Conservation (phyloP, 805 yeast genomes). For the Suhomyces tanzawaensis region DNA sequence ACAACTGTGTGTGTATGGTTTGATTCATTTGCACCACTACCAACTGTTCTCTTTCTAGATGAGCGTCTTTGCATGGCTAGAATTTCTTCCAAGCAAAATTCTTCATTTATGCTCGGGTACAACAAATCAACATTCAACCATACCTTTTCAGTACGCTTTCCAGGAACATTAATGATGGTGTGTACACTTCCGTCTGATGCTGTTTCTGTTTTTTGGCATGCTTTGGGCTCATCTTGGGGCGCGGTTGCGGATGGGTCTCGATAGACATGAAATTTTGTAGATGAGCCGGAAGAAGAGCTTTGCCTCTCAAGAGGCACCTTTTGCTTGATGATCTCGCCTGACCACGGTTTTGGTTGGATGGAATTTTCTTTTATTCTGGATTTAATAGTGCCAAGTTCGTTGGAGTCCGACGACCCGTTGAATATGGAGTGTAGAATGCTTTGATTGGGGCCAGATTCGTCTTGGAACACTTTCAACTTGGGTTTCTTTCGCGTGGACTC, state of each 20-base stretch:
- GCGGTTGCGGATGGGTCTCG: constrained; percentile 17
- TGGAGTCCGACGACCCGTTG: constrained; percentile 34
- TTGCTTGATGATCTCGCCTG: constrained; percentile 58
- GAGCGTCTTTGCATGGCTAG: constrained; percentile 50
- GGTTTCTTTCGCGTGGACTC: constrained; percentile 19
- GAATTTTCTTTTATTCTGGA: constrained; percentile 64
- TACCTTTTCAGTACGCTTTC: constrained; percentile 59
- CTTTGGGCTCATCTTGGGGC: constrained; percentile 5
- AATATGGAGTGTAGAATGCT: constrained; percentile 24
- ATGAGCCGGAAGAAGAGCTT: constrained; percentile 15
- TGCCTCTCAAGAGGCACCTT: constrained; percentile 15
- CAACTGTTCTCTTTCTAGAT: neutral
- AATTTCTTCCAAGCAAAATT: constrained; percentile 63
- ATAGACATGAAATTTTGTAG: constrained; percentile 31
- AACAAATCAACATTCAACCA: constrained; percentile 59
- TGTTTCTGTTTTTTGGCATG: constrained; percentile 7
- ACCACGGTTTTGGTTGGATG: constrained; percentile 55
- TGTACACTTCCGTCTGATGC: constrained; percentile 33
- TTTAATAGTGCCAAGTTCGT: constrained; percentile 47
- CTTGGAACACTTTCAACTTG: constrained; percentile 44
- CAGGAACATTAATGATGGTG: constrained; percentile 52
- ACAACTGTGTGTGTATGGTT: constrained; percentile 31
- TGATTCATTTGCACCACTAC: neutral
- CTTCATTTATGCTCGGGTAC: constrained; percentile 46
- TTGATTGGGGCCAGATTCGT: constrained; percentile 17